Evolutionary conservation across 768 basidiomycete species (phyloP), one percentile per base, ranked within the genome.

Genomic region (Cubamyces sp.): DNA sequence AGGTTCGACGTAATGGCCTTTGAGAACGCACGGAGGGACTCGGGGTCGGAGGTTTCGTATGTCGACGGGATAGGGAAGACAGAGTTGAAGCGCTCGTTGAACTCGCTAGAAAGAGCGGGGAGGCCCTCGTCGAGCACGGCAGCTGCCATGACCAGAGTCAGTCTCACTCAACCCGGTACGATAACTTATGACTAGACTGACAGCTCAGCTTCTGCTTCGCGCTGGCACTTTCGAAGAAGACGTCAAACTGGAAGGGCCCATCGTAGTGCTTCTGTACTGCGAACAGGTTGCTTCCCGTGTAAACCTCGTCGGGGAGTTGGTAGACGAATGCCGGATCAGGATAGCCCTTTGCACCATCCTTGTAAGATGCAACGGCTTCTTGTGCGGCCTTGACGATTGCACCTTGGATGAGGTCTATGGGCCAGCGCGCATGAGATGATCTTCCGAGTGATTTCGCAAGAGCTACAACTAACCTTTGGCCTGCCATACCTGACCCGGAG

Each of bases 1-100:
- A 98, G 82, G 71, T 94, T 98, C 1, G 96, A 89, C 0, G 95
- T 96, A 60, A 96, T 85, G 5, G 87, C 88, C 70, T 91, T 90
- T 1, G 94, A 96, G 72, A 98, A 98, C 0, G 78, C 77, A 55
- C 85, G 77, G 19, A 94, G 75, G 1, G 78, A 75, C 26, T 79
- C 74, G 30, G 81, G 73, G 64, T 75, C 80, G 15, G 84, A 78
- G 1, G 75, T 75, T 19, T 77, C 71, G 66, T 82, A 85, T 54
- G 85, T 82, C 1, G 81, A 68, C 5, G 88, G 84, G 41, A 87
- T 79, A 11, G 93, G 92, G 70, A 98, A 91, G 4, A 81, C 78
- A 1, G 77, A 65, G 48, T 82, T 80, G 74, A 98, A 98, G 19
- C 87, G 88, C 49, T 81, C 69, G 56, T 81, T 77, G 66, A 88